Percentiles rank a stretch among this genome's conserved stretches.
Conservation (phyloP, 1,139 yeast species). For the Hansenula lynferdii region DNA sequence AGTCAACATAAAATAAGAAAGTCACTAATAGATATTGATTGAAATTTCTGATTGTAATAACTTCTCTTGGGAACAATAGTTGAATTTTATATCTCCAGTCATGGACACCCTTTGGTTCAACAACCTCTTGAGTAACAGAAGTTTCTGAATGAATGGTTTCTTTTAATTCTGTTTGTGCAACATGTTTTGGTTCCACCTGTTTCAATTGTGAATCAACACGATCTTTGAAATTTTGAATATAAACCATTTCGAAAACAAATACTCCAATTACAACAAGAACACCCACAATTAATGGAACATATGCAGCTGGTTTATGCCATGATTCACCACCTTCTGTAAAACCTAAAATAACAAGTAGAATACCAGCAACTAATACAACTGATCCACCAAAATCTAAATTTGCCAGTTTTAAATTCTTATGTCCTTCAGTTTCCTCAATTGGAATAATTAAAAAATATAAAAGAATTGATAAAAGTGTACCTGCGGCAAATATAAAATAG, state of each 20-base stretch:
- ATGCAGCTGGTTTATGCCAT: conserved; percentile 28
- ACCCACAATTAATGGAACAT: conserved; percentile 22
- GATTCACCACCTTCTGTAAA: conserved; percentile 31
- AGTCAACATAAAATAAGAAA: conserved; percentile 10
- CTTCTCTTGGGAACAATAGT: conserved; percentile 18
- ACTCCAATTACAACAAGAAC: conserved; percentile 7
- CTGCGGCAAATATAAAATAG: conserved; percentile 24
- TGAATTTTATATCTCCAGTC: conserved; percentile 16
- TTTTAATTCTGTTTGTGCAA: neutral
- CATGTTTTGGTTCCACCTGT: no score
- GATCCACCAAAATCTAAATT: conserved; percentile 26
- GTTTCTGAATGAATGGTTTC: neutral
- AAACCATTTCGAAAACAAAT: conserved; percentile 14
- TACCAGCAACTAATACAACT: conserved; percentile 23
- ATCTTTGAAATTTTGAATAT: conserved; percentile 7
- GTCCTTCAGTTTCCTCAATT: conserved; percentile 15
- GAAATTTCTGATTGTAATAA: conserved; percentile 18
- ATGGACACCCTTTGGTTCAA: neutral
- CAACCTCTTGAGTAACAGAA: neutral
- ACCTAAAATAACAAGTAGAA: conserved; percentile 27
- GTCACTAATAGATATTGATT: conserved; percentile 10
- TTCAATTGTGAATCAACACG: conserved; percentile 11
- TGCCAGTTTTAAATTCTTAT: conserved; percentile 13
- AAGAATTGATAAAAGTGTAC: conserved; percentile 8
- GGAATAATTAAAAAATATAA: conserved; percentile 18